Conservation (phyloP, 2,329 filamentous ascomycete genomes). For the Arthrinium phaeospermum region DNA sequence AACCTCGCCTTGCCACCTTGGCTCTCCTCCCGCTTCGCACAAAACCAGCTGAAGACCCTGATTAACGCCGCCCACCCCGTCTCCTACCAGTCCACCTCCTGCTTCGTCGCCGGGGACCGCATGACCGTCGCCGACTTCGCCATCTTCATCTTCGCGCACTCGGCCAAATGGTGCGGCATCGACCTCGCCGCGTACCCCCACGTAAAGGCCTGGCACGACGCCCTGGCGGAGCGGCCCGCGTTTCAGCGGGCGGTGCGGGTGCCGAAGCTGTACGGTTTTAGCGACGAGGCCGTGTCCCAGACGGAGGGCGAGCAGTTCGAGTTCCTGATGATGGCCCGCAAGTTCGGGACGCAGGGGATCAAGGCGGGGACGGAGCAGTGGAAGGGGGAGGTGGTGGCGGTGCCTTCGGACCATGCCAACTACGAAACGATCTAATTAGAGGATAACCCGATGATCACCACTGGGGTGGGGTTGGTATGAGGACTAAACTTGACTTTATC, state of each 20-base stretch:
- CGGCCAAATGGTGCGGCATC: slow-evolving; percentile 24
- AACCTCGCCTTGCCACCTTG: too few relatives aligned
- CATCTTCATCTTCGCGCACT: slow-evolving; percentile 21
- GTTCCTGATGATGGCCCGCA: background rate
- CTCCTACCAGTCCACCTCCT: background rate
- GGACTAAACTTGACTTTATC: too few relatives aligned
- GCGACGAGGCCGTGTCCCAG: background rate
- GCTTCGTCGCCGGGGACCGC: slow-evolving; percentile 21
- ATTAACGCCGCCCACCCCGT: too few relatives aligned
- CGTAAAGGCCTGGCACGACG: slow-evolving; percentile 25
- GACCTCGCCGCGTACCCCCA: slow-evolving; percentile 24
- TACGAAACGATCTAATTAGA: too few relatives aligned
- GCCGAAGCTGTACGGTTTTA: slow-evolving; percentile 20
- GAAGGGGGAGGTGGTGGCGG: background rate
- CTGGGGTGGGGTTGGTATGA: too few relatives aligned
- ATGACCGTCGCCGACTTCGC: slow-evolving; percentile 27
- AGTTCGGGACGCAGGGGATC: background rate
- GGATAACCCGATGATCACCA: too few relatives aligned
- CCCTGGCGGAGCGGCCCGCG: slow-evolving; percentile 20
- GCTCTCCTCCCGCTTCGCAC: too few relatives aligned
- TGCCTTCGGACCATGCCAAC: slow-evolving; percentile 19
- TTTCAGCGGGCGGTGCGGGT: slow-evolving; percentile 23
- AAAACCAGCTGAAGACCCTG: too few relatives aligned
- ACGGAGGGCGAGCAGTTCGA: background rate
- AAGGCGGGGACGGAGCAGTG: background rate